phyloP scores from a whole-genome alignment of 2,329 filamentous ascomycete genomes.

The Claviceps arundinis region DNA sequence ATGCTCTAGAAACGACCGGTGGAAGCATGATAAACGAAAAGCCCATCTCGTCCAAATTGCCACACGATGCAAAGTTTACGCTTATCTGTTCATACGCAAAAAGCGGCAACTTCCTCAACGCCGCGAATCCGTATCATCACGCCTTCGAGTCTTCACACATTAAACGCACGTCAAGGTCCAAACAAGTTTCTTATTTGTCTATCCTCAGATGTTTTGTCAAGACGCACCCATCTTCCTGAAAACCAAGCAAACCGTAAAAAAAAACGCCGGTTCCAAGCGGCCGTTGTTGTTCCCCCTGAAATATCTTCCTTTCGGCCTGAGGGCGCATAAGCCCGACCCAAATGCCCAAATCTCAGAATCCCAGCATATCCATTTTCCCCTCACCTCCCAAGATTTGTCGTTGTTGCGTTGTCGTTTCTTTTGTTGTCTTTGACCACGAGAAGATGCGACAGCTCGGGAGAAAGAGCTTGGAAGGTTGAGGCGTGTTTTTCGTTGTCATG shows the following conservation, averaged over 20 bases:
- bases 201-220: constrained; percentile 30
- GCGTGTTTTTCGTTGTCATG: background rate
- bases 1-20: no score
- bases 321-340: constrained; percentile 9
- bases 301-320: constrained; percentile 13
- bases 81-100: no score
- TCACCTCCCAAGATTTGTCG: background rate
- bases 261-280: constrained; percentile 34
- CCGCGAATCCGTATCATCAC: background rate
- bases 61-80: background rate
- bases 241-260: constrained; percentile 32
- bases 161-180: constrained; percentile 14
- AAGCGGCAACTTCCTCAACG: background rate
- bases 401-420: background rate
- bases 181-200: constrained; percentile 29
- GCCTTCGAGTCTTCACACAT: background rate
- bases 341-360: background rate
- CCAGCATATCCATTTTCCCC: background rate
- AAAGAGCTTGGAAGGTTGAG: no score
- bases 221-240: constrained; percentile 28
- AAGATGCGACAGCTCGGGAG: background rate
- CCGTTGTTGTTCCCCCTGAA: constrained; percentile 25
- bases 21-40: no score
- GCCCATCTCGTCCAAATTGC: background rate
- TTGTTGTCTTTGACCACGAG: background rate